Base-by-base conservation (phyloP, 148 eudicot species). In the Gaultheria prostrata region DNA sequence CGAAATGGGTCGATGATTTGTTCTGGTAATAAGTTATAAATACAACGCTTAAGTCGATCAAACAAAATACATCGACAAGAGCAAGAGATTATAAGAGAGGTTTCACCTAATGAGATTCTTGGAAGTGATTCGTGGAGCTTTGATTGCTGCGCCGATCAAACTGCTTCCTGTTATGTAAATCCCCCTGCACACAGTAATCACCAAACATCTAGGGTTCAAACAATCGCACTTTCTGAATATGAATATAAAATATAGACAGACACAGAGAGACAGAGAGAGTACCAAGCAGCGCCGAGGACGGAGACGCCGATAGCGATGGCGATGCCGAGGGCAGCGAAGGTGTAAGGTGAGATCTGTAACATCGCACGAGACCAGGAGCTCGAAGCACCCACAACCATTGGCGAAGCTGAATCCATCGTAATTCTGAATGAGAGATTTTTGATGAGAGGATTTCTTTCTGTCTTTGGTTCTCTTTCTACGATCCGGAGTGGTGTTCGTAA, bases 281-380 rank as follows among this genome's bases (percentile, higher is more conserved):
- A 94, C 99, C 98, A 97, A 74, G 99, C 99, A 69, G 98, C 98
- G 70, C 98, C 98, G 72, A 96, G 92, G 50, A 96, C 98, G 53
- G 98, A 96, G 80, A 96, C 94, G 70, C 99, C 99, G 77, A 97
- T 97, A 6, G 99, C 91, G 51, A 97, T 74, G 79, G 99, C 98
- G 82, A 97, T 97, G 13, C 99, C 99, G 65, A 97, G 75, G 89
- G 98, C 94, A 78, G 98, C 79, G 87, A 84, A 97, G 57, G 95
- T 94, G 91, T 97, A 97, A 3, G 99, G 99, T 3, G 98, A 97
- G 92, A 97, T 94, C 89, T 88, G 94, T 28, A 94, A 78, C 83
- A 97, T 80, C 1, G 97, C 99, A 51, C 93, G 86, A 13, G 92
- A 80, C 98, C 98, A 97, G 17, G 98, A 93, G 82, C 95, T 89